Evolutionary conservation across 441 rosid genomes (phyloP).

Genomic region (Adansonia gregorii): DNA sequence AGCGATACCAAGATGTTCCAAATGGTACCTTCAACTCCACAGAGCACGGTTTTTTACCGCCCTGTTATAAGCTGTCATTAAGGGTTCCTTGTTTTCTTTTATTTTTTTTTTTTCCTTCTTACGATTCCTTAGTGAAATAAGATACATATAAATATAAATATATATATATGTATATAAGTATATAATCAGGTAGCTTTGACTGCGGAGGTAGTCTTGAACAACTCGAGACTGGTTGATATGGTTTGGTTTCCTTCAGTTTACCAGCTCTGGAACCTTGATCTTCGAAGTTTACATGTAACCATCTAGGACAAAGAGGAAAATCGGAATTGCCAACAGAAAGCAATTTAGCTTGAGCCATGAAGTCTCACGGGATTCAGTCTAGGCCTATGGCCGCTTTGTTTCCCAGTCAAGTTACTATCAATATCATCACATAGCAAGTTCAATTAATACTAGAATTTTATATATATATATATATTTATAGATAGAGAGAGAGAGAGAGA

Average conservation of each 20-base stretch:
- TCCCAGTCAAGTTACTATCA: constrained; percentile 27
- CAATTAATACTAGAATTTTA: background rate
- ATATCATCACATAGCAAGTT: constrained; percentile 7
- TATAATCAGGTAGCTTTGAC: background rate
- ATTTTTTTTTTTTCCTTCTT: too few species aligned
- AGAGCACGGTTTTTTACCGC: constrained; percentile 8
- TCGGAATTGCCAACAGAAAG: background rate
- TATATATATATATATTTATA: too few species aligned
- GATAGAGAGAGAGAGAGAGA: background rate
- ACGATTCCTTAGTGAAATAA: background rate
- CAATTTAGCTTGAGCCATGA: background rate
- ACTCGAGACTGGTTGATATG: background rate
- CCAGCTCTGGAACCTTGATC: too few species aligned
- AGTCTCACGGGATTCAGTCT: background rate
- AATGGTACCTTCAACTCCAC: background rate
- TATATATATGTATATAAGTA: too few species aligned
- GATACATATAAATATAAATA: too few species aligned
- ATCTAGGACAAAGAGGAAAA: too few species aligned
- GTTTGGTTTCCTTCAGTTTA: too few species aligned
- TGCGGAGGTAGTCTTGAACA: constrained; percentile 9
- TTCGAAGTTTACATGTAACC: too few species aligned
- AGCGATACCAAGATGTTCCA: background rate
- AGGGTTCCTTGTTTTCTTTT: background rate
- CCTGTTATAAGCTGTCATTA: background rate
- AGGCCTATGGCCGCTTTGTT: background rate